Conservation (phyloP, 2,329 filamentous ascomycete genomes). For the Stagonosporopsis vannaccii region DNA sequence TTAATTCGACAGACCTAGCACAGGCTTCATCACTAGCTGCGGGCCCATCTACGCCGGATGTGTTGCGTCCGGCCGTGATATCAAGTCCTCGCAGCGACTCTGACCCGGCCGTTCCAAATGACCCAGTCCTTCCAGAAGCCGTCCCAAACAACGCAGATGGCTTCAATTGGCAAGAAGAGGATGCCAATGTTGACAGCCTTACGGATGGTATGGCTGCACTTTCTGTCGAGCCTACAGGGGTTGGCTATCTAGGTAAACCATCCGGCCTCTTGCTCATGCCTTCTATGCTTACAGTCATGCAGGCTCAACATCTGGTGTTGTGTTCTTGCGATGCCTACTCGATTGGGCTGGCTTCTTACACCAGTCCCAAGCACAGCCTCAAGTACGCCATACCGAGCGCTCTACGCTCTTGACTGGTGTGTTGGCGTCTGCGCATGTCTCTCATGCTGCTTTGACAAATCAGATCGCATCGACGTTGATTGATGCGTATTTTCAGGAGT, state of each 20-base stretch:
- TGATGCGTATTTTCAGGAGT: conserved; percentile 36
- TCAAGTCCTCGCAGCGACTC: conserved; percentile 23
- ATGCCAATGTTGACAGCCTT: conserved; percentile 28
- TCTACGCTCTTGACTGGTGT: conserved; percentile 24
- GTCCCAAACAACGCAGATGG: conserved; percentile 34
- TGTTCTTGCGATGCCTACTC: conserved; percentile 34
- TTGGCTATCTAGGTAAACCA: conserved; percentile 31
- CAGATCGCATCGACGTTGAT: conserved; percentile 32
- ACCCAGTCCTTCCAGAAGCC: conserved; percentile 34
- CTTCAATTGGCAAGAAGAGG: conserved; percentile 36
- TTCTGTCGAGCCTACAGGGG: conserved; percentile 37
- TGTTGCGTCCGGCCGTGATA: conserved; percentile 8
- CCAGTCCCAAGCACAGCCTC: conserved; percentile 26
- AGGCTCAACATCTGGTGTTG: conserved; percentile 37
- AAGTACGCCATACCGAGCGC: conserved; percentile 12
- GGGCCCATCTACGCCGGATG: conserved; percentile 19
- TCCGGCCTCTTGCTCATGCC: background rate
- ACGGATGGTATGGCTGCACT: conserved; percentile 39
- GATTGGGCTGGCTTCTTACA: conserved; percentile 39
- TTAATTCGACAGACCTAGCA: conserved; percentile 25
- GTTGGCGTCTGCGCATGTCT: conserved; percentile 32
- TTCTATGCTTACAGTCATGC: background rate
- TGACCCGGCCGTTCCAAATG: conserved; percentile 15
- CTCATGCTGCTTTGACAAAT: conserved; percentile 30
- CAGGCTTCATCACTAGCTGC: conserved; percentile 9